Percentiles rank a stretch among this genome's conserved stretches.
Evolutionary conservation across 768 basidiomycete genomes (phyloP).

Genomic region (Amanita pseudoporphyria): DNA sequence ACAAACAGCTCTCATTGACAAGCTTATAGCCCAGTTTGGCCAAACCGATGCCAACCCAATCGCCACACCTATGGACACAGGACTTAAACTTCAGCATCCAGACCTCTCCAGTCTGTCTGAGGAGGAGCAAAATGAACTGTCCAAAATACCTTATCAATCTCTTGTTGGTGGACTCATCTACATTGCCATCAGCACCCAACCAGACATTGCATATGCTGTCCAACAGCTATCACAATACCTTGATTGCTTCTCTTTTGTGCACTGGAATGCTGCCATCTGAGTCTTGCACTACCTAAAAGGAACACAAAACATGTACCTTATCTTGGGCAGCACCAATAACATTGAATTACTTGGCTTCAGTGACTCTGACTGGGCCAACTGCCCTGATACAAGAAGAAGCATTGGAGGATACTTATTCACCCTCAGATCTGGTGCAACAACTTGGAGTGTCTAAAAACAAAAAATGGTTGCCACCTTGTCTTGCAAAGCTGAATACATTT

Average conservation of each 20-base stretch:
- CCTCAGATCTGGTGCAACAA: conserved; percentile 11
- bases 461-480: conserved; percentile 23
- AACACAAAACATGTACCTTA: not conserved
- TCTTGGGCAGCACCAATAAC: not conserved
- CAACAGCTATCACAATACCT: conserved; percentile 19
- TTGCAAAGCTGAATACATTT: conserved; percentile 30
- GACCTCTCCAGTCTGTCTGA: not conserved
- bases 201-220: conserved; percentile 19
- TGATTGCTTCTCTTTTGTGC: conserved; percentile 14
- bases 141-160: conserved; percentile 17
- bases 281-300: conserved; percentile 15
- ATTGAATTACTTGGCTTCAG: conserved; percentile 12
- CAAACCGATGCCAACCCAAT: not conserved
- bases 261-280: conserved; percentile 19
- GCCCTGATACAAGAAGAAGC: conserved; percentile 11
- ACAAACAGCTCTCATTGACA: not conserved
- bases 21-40: not conserved
- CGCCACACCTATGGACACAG: not conserved
- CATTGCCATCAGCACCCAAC: conserved; percentile 13
- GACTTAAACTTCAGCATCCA: not conserved
- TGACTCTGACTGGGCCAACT: conserved; percentile 15
- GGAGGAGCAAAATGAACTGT: not conserved
- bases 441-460: conserved; percentile 19
- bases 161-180: conserved; percentile 14
- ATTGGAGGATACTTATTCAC: conserved; percentile 14